A percentile compares a stretch with the other conserved stretches of the same genome.
These are phyloP conservation scores for Chalciporus chontae DNA, from an alignment of 768 basidiomycete genomes.

Conservation along the genomic window DNA sequence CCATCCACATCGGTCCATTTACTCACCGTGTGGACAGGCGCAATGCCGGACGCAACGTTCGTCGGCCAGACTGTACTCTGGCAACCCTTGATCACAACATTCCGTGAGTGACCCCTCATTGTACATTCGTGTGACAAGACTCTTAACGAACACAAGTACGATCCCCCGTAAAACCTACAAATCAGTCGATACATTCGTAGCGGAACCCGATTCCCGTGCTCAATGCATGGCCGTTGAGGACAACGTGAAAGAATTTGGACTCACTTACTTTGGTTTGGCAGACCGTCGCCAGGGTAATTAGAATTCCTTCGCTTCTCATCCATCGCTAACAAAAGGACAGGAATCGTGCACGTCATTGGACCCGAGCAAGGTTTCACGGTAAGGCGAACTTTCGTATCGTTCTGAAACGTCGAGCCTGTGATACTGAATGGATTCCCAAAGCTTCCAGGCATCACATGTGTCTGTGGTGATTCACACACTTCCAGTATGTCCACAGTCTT, in stretches of 20 bases:
- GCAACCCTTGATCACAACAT: slow-evolving; percentile 89
- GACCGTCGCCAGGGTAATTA: slow-evolving; percentile 78
- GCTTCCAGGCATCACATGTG: slow-evolving; percentile 77
- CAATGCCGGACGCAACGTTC: slow-evolving; percentile 71
- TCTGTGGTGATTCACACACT: slow-evolving; percentile 93
- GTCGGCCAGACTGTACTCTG: slow-evolving; percentile 84
- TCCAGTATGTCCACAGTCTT: slow-evolving; percentile 55
- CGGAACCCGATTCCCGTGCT: slow-evolving; percentile 80
- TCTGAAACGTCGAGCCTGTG: no score
- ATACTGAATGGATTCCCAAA: slow-evolving; percentile 22
- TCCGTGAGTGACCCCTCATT: slow-evolving; percentile 50
- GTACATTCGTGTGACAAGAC: background rate
- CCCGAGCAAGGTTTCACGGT: slow-evolving; percentile 93
- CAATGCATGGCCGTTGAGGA: slow-evolving; percentile 83
- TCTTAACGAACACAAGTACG: slow-evolving; percentile 43
- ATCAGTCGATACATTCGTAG: slow-evolving; percentile 68
- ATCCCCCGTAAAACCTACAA: slow-evolving; percentile 72
- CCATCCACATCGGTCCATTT: background rate
- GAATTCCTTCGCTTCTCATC: background rate
- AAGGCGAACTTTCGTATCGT: slow-evolving; percentile 14
- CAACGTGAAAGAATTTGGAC: slow-evolving; percentile 87
- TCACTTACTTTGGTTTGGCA: slow-evolving; percentile 89
- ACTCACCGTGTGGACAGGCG: slow-evolving; percentile 40
- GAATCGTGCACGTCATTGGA: slow-evolving; percentile 86
- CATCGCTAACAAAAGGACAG: slow-evolving; percentile 35